Evolutionary conservation across 345 rosid genomes (phyloP).

Genomic region (Rhodomyrtus tomentosa): DNA sequence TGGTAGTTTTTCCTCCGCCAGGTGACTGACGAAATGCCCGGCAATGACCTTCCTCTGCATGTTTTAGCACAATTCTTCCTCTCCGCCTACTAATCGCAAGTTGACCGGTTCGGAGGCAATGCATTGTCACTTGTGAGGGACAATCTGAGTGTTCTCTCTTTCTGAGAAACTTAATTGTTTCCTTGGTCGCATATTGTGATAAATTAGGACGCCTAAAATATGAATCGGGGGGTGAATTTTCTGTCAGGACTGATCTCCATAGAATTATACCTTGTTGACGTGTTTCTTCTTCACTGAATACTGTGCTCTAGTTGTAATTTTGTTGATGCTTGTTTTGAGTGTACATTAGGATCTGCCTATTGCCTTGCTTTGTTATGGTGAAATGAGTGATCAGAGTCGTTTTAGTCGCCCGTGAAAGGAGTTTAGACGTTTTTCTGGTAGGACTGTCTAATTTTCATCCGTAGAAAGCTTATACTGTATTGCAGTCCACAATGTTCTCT

Average conservation of each 20-base stretch:
- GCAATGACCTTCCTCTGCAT: neutral
- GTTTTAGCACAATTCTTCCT: neutral
- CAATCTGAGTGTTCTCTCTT: neutral
- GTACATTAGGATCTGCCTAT: neutral
- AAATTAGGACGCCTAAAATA: neutral
- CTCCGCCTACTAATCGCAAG: neutral
- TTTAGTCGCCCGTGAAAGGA: neutral
- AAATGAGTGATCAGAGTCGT: neutral
- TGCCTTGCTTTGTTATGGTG: neutral
- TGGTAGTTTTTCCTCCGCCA: neutral
- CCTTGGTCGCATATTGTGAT: neutral
- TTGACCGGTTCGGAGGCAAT: neutral
- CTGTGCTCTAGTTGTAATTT: neutral
- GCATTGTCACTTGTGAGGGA: neutral
- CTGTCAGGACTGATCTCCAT: neutral
- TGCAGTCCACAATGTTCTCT: neutral
- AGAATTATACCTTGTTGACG: neutral
- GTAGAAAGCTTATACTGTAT: neutral
- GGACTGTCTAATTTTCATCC: neutral
- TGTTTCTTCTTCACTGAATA: neutral
- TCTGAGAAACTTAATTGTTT: neutral
- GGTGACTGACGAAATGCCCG: conserved; percentile 9
- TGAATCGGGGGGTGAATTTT: neutral
- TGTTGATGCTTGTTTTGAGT: neutral
- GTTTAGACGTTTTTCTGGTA: no score